Percentiles rank a stretch among this genome's conserved stretches.
Evolutionary conservation across 768 basidiomycete genomes (phyloP).

Genomic region (Rhodotorula sphaerocarpa): DNA sequence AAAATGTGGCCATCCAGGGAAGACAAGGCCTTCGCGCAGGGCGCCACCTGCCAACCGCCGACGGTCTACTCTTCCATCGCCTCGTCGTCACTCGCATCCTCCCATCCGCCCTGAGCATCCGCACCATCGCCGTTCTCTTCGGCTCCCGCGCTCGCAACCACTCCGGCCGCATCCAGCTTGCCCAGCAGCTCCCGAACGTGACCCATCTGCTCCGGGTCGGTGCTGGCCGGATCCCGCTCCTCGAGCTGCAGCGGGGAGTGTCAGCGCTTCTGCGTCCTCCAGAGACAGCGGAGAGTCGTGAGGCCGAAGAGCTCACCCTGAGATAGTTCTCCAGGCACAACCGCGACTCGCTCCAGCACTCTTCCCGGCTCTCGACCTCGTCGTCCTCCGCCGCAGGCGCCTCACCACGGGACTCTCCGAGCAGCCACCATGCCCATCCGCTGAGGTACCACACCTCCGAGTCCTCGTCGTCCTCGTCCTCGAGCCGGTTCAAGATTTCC

Average conservation of each 20-base stretch:
- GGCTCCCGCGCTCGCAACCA: conserved; percentile 32
- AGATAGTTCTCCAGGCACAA: conserved; percentile 36
- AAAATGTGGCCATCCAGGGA: no score
- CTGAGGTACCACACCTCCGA: conserved; percentile 38
- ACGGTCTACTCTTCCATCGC: conserved; percentile 27
- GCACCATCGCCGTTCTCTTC: conserved; percentile 23
- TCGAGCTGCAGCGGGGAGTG: no score
- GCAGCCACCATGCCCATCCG: conserved; percentile 35
- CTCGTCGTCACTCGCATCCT: conserved; percentile 34
- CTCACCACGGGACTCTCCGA: conserved; percentile 19
- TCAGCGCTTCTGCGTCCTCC: no score
- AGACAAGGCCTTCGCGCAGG: no score
- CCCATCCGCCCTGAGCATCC: conserved; percentile 21
- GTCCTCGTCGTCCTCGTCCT: conserved; percentile 40
- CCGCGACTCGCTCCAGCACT: conserved; percentile 35
- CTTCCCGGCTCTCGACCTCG: conserved; percentile 23
- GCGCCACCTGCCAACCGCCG: no score
- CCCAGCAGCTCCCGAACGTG: conserved; percentile 67
- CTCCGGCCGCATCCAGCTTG: conserved; percentile 53
- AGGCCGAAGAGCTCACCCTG: no score
- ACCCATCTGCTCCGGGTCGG: conserved; percentile 33
- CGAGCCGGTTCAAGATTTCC: conserved; percentile 37
- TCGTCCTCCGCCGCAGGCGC: conserved; percentile 5
- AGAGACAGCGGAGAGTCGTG: no score
- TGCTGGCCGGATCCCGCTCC: conserved; percentile 17